These are phyloP conservation scores for Silene vulgaris DNA, from an alignment of 179 eudicot species.

Conservation along the genomic window DNA sequence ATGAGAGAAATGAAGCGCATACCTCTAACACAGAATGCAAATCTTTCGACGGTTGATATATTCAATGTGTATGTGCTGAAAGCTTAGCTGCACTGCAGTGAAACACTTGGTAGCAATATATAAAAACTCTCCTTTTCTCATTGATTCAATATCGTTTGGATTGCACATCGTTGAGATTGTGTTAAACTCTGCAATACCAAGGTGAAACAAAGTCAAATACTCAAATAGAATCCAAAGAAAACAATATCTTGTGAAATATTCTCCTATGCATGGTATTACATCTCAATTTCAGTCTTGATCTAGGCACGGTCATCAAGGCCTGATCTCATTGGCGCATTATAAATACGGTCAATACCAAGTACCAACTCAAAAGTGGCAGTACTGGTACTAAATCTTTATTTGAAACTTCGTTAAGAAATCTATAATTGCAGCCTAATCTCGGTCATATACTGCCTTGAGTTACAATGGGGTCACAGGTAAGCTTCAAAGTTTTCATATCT, in stretches of 20 bases:
- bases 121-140: conserved; percentile 18
- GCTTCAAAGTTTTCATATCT: neutral
- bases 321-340: neutral
- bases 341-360: neutral
- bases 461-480: neutral
- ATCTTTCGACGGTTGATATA: conserved; percentile 1
- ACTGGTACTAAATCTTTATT: neutral
- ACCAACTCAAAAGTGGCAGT: neutral
- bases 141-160: conserved; percentile 31
- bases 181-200: conserved; percentile 35
- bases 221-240: conserved; percentile 12
- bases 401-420: neutral
- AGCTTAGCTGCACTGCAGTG: conserved; percentile 6
- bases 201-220: neutral
- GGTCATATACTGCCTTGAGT: neutral
- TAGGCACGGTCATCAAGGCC: no score
- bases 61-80: neutral
- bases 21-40: neutral
- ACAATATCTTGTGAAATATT: neutral
- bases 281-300: no score
- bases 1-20: conserved; percentile 2
- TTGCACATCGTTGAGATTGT: conserved; percentile 35
- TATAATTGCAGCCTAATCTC: neutral
- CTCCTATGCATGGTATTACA: neutral
- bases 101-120: neutral